These are phyloP conservation scores for Epipyxis sp. DNA, from an alignment of 108 stramenopile genomes.

Conservation along the genomic window DNA sequence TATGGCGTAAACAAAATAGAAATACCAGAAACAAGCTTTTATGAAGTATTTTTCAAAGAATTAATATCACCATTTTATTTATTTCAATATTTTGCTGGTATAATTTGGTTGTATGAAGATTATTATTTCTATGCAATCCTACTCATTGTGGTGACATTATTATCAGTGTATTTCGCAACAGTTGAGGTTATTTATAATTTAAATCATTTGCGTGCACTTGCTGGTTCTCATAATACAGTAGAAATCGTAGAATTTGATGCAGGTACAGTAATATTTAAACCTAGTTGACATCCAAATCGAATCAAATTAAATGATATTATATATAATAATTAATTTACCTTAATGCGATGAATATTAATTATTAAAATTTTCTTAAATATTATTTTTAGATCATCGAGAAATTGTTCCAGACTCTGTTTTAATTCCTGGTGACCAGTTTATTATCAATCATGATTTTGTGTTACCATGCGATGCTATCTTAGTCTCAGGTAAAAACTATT, in stretches of 20 bases:
- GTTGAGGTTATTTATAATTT: background rate
- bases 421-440: slow-evolving; percentile 8
- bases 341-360: too few species aligned
- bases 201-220: background rate
- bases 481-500: too few species aligned
- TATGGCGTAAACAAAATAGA: slow-evolving; percentile 22
- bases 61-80: slow-evolving; percentile 26
- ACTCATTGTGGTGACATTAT: background rate
- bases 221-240: slow-evolving; percentile 15
- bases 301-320: too few species aligned
- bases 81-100: slow-evolving; percentile 30
- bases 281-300: too few species aligned
- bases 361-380: background rate
- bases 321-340: too few species aligned
- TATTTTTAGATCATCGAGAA: background rate
- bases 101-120: slow-evolving; percentile 12
- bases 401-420: background rate
- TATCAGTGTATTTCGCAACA: slow-evolving; percentile 18
- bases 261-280: too few species aligned
- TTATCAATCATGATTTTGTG: background rate
- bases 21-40: slow-evolving; percentile 23
- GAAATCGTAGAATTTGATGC: background rate
- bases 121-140: slow-evolving; percentile 23
- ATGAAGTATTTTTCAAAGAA: background rate
- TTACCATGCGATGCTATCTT: slow-evolving; percentile 29